Base-by-base conservation (phyloP, 116 monocot species). In the Thalassia testudinum region DNA sequence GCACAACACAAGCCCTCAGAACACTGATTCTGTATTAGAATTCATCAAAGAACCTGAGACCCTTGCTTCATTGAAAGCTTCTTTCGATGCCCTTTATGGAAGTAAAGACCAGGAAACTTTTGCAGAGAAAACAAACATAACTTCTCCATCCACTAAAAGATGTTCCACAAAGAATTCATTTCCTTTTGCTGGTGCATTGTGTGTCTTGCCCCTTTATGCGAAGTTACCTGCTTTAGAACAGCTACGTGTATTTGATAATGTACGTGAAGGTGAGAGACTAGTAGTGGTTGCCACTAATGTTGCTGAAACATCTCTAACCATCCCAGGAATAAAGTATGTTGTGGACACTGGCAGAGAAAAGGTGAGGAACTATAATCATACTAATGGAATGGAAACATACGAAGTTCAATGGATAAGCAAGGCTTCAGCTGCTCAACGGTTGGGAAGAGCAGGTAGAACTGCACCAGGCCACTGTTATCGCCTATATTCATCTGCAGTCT, bases 321-420 rank as follows among this genome's bases (percentile, higher is more conserved):
- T 97, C 40, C 97, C 97, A 21, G 90, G 86, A 16, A 97, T 97
- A 70, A 95, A 89, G 53, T 95, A n/a, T n/a, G n/a, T n/a, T n/a
- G n/a, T n/a, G n/a, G n/a, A n/a, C n/a, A n/a, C n/a, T n/a, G n/a
- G n/a, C n/a, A n/a, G n/a, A n/a, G n/a, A n/a, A n/a, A n/a, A n/a
- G n/a, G n/a, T n/a, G n/a, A n/a, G n/a, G n/a, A n/a, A n/a, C n/a
- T n/a, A n/a, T n/a, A n/a, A n/a, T n/a, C n/a, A n/a, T n/a, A n/a
- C n/a, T n/a, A n/a, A n/a, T n/a, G n/a, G n/a, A n/a, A n/a, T n/a
- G n/a, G n/a, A n/a, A n/a, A n/a, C n/a, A n/a, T n/a, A n/a, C 66
- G 85, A 90, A 65, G 62, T 89, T 20, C 74, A 68, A 57, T 97
- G 89, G 97, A 97, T 90, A 68, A 97, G 97, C 67, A 89, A 89